Conservation (phyloP, 306 rosid genomes). For the Malus sylvestris region DNA sequence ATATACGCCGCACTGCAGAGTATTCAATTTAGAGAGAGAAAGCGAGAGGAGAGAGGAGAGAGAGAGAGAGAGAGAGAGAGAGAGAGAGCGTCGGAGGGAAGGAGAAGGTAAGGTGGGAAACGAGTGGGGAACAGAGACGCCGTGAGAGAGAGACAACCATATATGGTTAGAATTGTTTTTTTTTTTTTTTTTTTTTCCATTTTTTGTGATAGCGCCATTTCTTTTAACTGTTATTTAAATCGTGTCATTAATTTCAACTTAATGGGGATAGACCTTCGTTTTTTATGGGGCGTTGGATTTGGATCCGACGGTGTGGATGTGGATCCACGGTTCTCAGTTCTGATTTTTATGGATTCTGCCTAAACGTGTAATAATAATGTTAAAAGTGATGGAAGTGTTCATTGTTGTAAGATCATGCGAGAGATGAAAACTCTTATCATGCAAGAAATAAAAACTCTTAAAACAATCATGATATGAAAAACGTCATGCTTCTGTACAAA, state of each 20-base stretch:
- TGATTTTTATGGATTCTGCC: background rate
- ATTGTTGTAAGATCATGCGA: too few species aligned
- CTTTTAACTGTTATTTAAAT: background rate
- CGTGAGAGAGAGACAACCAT: background rate
- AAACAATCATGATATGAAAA: too few species aligned
- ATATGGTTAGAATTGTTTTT: background rate
- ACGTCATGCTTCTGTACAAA: too few species aligned
- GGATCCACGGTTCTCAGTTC: background rate
- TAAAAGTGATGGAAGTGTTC: too few species aligned
- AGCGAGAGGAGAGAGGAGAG: background rate
- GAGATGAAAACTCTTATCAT: too few species aligned
- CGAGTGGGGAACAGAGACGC: slow-evolving; percentile 1
- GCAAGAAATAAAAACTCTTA: too few species aligned
- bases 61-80: background rate
- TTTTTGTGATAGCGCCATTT: background rate
- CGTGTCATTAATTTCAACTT: background rate
- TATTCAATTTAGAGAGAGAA: background rate
- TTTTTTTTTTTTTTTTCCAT: too few species aligned
- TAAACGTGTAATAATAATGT: too few species aligned
- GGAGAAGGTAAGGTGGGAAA: slow-evolving; percentile 6
- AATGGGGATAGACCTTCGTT: background rate
- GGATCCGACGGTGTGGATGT: background rate
- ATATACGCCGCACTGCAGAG: background rate
- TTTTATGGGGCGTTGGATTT: background rate
- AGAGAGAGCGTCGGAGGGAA: background rate